These are phyloP conservation scores for Mycena vulgaris DNA, from an alignment of 768 basidiomycete genomes.

Conservation along the genomic window DNA sequence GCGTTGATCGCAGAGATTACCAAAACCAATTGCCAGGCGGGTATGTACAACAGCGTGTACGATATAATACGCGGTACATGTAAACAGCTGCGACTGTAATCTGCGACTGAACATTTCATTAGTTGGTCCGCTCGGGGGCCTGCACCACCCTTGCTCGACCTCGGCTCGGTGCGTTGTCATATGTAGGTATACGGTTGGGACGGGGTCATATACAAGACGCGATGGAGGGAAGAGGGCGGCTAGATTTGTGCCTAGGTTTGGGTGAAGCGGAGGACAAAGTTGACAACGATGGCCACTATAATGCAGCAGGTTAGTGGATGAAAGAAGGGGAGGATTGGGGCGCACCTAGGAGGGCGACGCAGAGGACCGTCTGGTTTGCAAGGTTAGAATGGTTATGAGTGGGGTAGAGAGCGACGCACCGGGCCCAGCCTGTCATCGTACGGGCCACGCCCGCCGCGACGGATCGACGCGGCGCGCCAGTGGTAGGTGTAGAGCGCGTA, in stretches of 20 bases:
- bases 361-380: conserved; percentile 78
- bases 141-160: too few species aligned
- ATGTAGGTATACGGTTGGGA: not conserved
- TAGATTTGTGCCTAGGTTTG: not conserved
- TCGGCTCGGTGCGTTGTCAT: too few species aligned
- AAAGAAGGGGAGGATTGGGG: conserved; percentile 40
- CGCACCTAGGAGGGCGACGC: conserved; percentile 86
- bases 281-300: conserved; percentile 86
- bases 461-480: conserved; percentile 95
- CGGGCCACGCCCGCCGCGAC: conserved; percentile 91
- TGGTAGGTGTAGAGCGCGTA: conserved; percentile 97
- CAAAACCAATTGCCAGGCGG: not conserved
- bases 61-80: not conserved
- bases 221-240: not conserved
- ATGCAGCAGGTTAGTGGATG: conserved; percentile 12
- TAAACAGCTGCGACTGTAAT: not conserved
- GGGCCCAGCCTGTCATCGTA: conserved; percentile 98
- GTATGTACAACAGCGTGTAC: not conserved
- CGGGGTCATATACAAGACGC: not conserved
- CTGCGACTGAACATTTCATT: not conserved
- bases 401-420: conserved; percentile 66
- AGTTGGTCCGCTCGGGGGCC: too few species aligned
- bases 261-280: conserved; percentile 88
- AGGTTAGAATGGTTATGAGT: conserved; percentile 15
- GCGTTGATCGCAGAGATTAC: too few species aligned